These are phyloP conservation scores for Austroboletus novae-zelandiae DNA, from an alignment of 1,284 basidiomycete species.

Conservation along the genomic window DNA sequence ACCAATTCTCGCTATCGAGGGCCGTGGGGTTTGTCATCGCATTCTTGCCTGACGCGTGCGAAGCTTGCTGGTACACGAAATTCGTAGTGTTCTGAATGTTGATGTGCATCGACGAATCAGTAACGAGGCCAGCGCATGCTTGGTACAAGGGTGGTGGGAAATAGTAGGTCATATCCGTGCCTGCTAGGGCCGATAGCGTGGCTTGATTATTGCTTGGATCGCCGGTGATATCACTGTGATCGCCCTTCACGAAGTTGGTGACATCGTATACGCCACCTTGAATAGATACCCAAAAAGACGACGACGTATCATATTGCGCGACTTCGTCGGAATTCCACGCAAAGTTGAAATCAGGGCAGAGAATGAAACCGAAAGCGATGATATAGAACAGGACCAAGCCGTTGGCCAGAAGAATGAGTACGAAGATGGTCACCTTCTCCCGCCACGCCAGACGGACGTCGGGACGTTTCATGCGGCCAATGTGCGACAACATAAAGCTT, in stretches of 20 bases:
- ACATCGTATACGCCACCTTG: conserved; percentile 94
- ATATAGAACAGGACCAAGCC: conserved; percentile 88
- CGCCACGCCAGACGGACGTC: conserved; percentile 96
- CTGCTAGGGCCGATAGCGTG: conserved; percentile 73
- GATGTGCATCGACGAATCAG: conserved; percentile 50
- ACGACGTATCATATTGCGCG: conserved; percentile 62
- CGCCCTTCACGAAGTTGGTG: conserved; percentile 80
- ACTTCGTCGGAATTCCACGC: conserved; percentile 84
- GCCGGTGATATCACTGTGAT: conserved; percentile 80
- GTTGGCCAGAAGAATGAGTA: conserved; percentile 85
- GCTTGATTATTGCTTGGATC: conserved; percentile 66
- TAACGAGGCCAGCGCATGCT: conserved; percentile 80
- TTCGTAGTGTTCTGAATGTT: conserved; percentile 68
- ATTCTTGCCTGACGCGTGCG: conserved; percentile 74
- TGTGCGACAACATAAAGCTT: conserved; percentile 54
- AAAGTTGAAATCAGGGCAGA: conserved; percentile 91
- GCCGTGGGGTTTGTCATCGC: conserved; percentile 45
- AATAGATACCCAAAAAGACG: conserved; percentile 86
- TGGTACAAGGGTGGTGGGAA: conserved; percentile 83
- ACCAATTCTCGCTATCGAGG: conserved; percentile 74
- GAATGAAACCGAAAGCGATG: conserved; percentile 82
- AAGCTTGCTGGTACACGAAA: conserved; percentile 54
- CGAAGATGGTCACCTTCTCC: conserved; percentile 92
- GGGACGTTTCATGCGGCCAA: conserved; percentile 95
- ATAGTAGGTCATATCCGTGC: conserved; percentile 85